phyloP scores from a whole-genome alignment of 2,329 filamentous ascomycete species.

The Ophiocordyceps camponoti-saundersi region DNA sequence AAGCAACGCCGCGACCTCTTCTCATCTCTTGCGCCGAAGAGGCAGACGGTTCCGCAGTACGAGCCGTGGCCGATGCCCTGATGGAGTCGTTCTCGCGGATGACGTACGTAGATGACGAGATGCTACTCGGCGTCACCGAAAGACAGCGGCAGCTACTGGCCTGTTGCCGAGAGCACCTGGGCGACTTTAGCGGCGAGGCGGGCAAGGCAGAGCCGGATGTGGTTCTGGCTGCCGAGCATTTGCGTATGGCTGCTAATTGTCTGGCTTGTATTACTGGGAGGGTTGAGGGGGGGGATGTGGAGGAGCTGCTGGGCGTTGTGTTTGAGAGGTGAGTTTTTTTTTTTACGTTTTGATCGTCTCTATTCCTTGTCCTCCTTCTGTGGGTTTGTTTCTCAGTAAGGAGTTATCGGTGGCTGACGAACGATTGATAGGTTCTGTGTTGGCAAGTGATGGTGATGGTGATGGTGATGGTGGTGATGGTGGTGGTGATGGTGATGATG shows the following conservation, averaged over 20 bases:
- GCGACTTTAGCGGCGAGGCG: slow-evolving; percentile 37
- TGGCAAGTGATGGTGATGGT: slow-evolving; percentile 17
- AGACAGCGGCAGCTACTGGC: slow-evolving; percentile 70
- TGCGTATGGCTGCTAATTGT: slow-evolving; percentile 63
- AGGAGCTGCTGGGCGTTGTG: slow-evolving; percentile 89
- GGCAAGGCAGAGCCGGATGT: slow-evolving; percentile 41
- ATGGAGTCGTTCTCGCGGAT: slow-evolving; percentile 51
- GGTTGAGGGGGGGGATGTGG: slow-evolving; percentile 74
- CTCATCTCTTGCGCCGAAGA: slow-evolving; percentile 57
- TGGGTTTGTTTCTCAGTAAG: too few relatives aligned
- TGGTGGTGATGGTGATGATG: too few relatives aligned
- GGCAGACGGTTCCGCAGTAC: neutral
- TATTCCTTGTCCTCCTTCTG: too few relatives aligned
- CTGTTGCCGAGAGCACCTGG: slow-evolving; percentile 53
- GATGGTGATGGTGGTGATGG: too few relatives aligned
- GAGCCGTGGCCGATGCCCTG: slow-evolving; percentile 45
- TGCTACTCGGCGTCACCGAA: slow-evolving; percentile 79
- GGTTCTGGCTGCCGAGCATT: slow-evolving; percentile 76
- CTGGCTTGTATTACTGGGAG: slow-evolving; percentile 79
- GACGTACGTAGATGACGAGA: slow-evolving; percentile 50
- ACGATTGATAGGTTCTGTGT: slow-evolving; percentile 25
- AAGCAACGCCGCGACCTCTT: slow-evolving; percentile 7
- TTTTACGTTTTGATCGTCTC: neutral
- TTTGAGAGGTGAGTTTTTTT: slow-evolving; percentile 70
- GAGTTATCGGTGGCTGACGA: too few relatives aligned